A percentile compares a stretch with the other conserved stretches of the same genome.
These are phyloP conservation scores for Naganishia antarctica DNA, from an alignment of 768 basidiomycete species.

Conservation along the genomic window DNA sequence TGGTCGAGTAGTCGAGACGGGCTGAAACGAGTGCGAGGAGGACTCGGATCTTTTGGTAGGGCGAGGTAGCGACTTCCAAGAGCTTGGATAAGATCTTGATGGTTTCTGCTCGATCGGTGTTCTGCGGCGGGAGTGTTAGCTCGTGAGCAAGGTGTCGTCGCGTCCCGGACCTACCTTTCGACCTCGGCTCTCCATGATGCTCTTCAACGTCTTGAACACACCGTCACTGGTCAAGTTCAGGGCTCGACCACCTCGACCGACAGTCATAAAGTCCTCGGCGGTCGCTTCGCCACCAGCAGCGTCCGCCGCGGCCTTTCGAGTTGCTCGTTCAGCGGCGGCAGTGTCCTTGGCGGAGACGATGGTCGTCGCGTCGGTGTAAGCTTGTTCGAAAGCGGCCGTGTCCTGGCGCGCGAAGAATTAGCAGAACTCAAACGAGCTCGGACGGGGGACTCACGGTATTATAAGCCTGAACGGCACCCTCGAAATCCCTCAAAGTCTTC, in stretches of 20 bases:
- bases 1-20: slow-evolving; percentile 86
- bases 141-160: background rate
- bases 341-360: slow-evolving; percentile 51
- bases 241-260: slow-evolving; percentile 81
- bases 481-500: slow-evolving; percentile 83
- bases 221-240: slow-evolving; percentile 67
- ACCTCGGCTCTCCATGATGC: slow-evolving; percentile 90
- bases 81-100: slow-evolving; percentile 83
- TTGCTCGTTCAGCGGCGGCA: slow-evolving; percentile 45
- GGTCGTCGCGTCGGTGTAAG: slow-evolving; percentile 55
- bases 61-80: slow-evolving; percentile 73
- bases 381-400: slow-evolving; percentile 77
- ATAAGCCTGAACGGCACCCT: slow-evolving; percentile 70
- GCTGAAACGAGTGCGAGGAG: slow-evolving; percentile 88
- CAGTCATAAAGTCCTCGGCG: slow-evolving; percentile 69
- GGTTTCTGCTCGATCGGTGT: slow-evolving; percentile 88
- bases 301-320: slow-evolving; percentile 47
- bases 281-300: slow-evolving; percentile 39
- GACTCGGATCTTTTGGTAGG: slow-evolving; percentile 90
- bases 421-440: background rate
- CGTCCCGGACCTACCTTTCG: slow-evolving; percentile 66
- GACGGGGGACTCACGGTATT: slow-evolving; percentile 59
- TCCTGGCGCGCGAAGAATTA: slow-evolving; percentile 59
- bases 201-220: slow-evolving; percentile 86
- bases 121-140: background rate